Evolutionary conservation across 352 stramenopile species (phyloP), one percentile per base, ranked within the genome.

Genomic region (Phytophthora citricola): DNA sequence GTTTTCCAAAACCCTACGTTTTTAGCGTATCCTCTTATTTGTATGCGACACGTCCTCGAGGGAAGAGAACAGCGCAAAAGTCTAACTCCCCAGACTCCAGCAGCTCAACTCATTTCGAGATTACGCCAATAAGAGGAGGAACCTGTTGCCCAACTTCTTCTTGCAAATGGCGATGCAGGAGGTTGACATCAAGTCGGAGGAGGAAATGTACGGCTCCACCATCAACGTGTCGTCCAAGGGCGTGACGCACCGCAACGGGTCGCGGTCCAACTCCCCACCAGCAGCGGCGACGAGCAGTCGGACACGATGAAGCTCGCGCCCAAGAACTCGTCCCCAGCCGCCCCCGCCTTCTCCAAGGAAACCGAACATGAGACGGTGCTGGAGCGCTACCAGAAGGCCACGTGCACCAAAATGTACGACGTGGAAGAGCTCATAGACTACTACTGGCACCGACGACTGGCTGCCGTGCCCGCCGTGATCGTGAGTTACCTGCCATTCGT

Each of bases 401-500:
- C 79, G 44, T 83, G 69, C 40, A 93, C 84, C 48, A 94, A 94
- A 69, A 93, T 94, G 86, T 94, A 93, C 72, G 86, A 94, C 58
- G 86, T 94, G 45, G 86, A 94, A 61, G 86, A 94, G 78, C 71
- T 94, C 17, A 74, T 94, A 22, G 86, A 94, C 62, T 94, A 87
- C 58, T 94, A 93, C 48, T 92, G 91, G 71, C 86, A 94, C 59
- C 82, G 86, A 24, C 84, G 86, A 5, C 72, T 94, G 38, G 86
- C 86, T 0, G 86, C 86, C 20, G 75, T 94, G 26, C 73, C 72
- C 22, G 85, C 86, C 32, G 84, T 93, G 40, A 70, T 93, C 49
- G 88, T 94, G 63, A 93, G 85, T 66, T 94, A 94, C 67, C 39
- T 94, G 65, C 86, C 86, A 10, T 90, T 93, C 41, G 81, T 93